Evolutionary conservation across 2,329 filamentous ascomycete genomes (phyloP), one percentile per base, ranked within the genome.

Genomic region (Sporothrix brasiliensis): DNA sequence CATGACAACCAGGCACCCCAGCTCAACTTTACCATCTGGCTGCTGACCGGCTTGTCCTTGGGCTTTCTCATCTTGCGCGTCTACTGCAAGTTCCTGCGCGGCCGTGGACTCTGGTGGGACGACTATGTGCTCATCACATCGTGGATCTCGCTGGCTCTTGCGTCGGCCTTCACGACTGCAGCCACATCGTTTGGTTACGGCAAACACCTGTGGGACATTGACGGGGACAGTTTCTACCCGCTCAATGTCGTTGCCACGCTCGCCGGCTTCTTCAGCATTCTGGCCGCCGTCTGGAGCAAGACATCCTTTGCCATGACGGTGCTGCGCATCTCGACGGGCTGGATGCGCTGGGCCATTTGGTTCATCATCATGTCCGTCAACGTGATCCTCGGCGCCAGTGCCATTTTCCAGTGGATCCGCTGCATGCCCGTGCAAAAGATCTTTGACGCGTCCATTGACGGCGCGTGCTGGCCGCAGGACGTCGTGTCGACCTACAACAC

Each of bases 281-380:
- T 76, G 6, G 78, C 76, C 1, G 76, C 79, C 16, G 74, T 77
- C 0, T 77, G 76, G 75, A 78, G 77, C 73, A 82, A 81, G 74
- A 80, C 78, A 0, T 80, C 79, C 0, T 80, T 81, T 70, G 79
- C 78, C 19, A 71, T 80, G 44, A 80, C 78, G 0, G 74, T 81
- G 27, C 76, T 81, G 34, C 78, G 78, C 2, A 75, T 80, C 61
- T 76, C 77, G 16, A 71, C 72, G 19, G 74, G 76, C 16, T 75
- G 77, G 74, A 70, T 75, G 41, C 76, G 76, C 49, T 71, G 52
- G 27, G 34, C 74, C 30, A 69, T 78, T 19, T 79, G 77, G 79
- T 75, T 77, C 69, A 74, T 78, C 50, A 77, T 80, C 69, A 69
- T 84, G 4, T 76, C 75, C 9, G 69, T 78, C 13, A 79, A 78